Evolutionary conservation across 2,329 filamentous ascomycete genomes (phyloP).

Genomic region (Xylariaceae sp.): DNA sequence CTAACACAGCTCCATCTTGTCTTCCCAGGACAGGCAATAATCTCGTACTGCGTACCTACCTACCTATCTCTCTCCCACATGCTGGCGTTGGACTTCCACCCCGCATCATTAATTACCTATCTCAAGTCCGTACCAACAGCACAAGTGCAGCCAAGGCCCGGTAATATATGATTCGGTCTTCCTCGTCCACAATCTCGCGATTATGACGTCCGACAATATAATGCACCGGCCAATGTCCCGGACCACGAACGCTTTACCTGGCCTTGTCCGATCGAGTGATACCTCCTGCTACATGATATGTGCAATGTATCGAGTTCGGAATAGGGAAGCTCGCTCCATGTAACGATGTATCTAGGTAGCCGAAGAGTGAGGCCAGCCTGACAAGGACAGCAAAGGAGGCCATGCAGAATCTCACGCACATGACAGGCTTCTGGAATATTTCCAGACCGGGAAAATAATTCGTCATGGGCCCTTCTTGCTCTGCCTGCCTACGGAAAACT

Average conservation of each 20-base stretch:
- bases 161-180: conserved; percentile 1
- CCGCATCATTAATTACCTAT: conserved; percentile 9
- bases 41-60: conserved; percentile 13
- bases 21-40: conserved; percentile 7
- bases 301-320: neutral
- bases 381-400: conserved; percentile 8
- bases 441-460: conserved; percentile 15
- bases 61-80: conserved; percentile 10
- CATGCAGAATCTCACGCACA: conserved; percentile 2
- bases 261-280: conserved; percentile 3
- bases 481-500: neutral
- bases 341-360: neutral
- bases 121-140: conserved; percentile 6
- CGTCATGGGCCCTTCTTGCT: conserved; percentile 5
- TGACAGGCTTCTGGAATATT: conserved; percentile 21
- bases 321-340: neutral
- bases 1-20: conserved; percentile 5
- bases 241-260: neutral
- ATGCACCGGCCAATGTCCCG: neutral
- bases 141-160: conserved; percentile 12
- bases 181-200: conserved; percentile 4
- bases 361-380: conserved; percentile 1
- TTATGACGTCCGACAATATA: conserved; percentile 1
- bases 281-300: neutral
- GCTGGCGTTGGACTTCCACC: conserved; percentile 11